phyloP scores from a whole-genome alignment of 495 filamentous ascomycete genomes.

The Coniosporium apollinis region DNA sequence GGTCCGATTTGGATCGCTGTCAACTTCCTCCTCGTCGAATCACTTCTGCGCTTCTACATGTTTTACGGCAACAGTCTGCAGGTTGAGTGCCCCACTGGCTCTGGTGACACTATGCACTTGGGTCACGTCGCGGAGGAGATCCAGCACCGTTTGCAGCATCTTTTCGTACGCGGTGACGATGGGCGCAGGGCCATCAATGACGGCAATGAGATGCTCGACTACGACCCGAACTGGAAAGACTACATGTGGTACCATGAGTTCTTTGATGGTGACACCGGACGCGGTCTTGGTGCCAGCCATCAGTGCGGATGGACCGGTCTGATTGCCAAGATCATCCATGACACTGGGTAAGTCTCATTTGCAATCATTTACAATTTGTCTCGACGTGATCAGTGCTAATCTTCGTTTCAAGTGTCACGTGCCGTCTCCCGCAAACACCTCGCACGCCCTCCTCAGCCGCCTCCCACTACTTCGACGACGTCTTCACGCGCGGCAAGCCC shows the following conservation, averaged over 20 bases:
- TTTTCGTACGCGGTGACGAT: conserved; percentile 69
- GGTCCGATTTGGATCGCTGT: conserved; percentile 89
- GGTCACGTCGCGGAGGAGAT: conserved; percentile 94
- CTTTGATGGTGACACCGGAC: conserved; percentile 83
- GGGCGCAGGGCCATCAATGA: conserved; percentile 75
- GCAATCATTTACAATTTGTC: no score
- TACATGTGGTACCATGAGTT: conserved; percentile 94
- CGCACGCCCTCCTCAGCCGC: conserved; percentile 69
- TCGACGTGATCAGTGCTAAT: conserved; percentile 6
- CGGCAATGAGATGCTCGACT: conserved; percentile 68
- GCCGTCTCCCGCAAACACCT: conserved; percentile 83
- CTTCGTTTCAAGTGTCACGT: conserved; percentile 46
- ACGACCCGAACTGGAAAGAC: conserved; percentile 82
- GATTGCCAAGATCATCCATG: conserved; percentile 91
- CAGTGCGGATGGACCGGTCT: conserved; percentile 97
- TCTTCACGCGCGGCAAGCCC: conserved; percentile 39
- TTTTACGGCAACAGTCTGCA: conserved; percentile 81
- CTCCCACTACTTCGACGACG: conserved; percentile 88
- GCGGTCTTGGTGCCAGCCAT: conserved; percentile 81
- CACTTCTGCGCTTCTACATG: conserved; percentile 79
- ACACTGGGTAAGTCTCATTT: conserved; percentile 71
- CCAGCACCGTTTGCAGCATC: conserved; percentile 84
- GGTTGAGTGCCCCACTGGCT: conserved; percentile 87
- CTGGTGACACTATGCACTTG: conserved; percentile 88
- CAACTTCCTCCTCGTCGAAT: conserved; percentile 89